Conservation (phyloP, 2,329 filamentous ascomycete species). For the Stenocarpella maydis region DNA sequence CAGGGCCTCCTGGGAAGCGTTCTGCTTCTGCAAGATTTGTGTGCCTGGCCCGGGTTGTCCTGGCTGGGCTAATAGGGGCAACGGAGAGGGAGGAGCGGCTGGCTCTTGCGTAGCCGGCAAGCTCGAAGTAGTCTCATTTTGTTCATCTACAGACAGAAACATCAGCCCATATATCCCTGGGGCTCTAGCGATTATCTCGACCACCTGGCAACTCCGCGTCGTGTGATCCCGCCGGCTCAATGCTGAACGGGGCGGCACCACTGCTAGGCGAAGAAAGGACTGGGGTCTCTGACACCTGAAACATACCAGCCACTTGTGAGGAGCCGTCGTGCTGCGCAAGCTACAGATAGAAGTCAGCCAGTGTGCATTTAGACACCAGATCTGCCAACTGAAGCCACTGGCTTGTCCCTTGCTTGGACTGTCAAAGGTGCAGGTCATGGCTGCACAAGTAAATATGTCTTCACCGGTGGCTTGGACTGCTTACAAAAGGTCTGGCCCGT, state of each 20-base stretch:
- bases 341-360: constrained; percentile 13
- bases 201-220: constrained; percentile 26
- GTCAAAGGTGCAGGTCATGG: not conserved
- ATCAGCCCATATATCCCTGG: constrained; percentile 38
- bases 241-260: constrained; percentile 19
- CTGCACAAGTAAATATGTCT: not conserved
- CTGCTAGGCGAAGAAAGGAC: not conserved
- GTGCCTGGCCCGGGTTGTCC: not conserved
- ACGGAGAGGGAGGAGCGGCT: constrained; percentile 33
- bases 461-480: constrained; percentile 25
- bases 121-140: constrained; percentile 32
- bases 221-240: constrained; percentile 9
- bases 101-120: constrained; percentile 12
- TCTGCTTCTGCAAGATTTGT: constrained; percentile 20
- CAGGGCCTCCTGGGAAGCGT: constrained; percentile 37
- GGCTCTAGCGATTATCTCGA: constrained; percentile 27
- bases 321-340: not conserved
- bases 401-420: not conserved
- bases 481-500: constrained; percentile 52
- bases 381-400: not conserved
- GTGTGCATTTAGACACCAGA: not conserved
- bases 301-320: constrained; percentile 33
- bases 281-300: not conserved
- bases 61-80: constrained; percentile 32
- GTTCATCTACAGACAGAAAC: constrained; percentile 31